Base-by-base conservation (phyloP, 2,329 filamentous ascomycete species). In the Fusarium sarcochroum region DNA sequence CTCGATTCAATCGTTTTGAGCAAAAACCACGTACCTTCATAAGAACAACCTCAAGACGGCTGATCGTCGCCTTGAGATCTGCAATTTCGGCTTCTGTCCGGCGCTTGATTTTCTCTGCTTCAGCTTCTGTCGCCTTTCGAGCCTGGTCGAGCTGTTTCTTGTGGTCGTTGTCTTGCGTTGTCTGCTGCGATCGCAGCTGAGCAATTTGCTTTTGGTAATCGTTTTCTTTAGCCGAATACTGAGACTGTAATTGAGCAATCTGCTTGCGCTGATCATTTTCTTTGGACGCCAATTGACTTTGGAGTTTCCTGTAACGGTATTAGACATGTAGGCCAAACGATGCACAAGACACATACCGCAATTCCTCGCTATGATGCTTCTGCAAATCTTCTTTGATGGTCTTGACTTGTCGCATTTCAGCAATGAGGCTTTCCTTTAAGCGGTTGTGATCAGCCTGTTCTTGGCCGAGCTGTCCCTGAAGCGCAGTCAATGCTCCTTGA, bases 391-490 rank as follows among this genome's bases (percentile, higher is more conserved):
- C 90, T 57, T 93, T 93, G 68, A 91, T 85, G 35, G 84, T 86
- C 66, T 89, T 90, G 48, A 92, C 84, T 38, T 60, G 59, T 74
- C 75, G 51, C 69, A 75, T 45, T 63, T 75, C 48, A 69, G 86
- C 76, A 9, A 80, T 77, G 18, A 81, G 83, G 5, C 83, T 83
- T 63, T 92, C 89, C 20, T 68, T 91, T 3, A 87, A 86, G 66
- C 87, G 89, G 25, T 87, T 86, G 76, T 93, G 90, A 64, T 94
- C 90, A 8, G 89, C 87, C 73, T 91, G 89, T 74, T 94, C 92
- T 72, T 94, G 91, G 18, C 91, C 89, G 18, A 93, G 78, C 56
- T 85, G 83, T n/a, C 81, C 81, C 53, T 85, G 80, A 13, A 89
- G 77, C 6, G 83, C 81, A 10, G 83, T 77, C 7, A 84, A 73